A percentile compares a stretch with the other conserved stretches of the same genome.
These are phyloP conservation scores for Phylloporus gajari DNA, from an alignment of 1,284 basidiomycete genomes.

Conservation along the genomic window DNA sequence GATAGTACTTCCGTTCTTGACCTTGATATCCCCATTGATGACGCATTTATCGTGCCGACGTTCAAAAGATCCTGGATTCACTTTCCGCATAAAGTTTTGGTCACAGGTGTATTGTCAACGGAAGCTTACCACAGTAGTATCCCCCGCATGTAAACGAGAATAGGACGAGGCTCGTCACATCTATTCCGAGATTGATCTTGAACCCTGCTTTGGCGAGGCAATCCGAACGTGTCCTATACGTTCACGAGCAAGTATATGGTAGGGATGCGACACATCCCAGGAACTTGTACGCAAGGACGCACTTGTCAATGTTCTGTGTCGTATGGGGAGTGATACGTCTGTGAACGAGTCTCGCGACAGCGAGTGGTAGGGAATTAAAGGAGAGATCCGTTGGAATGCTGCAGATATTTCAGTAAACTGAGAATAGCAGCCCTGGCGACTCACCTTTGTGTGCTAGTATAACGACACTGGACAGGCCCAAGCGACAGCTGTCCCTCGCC, in stretches of 20 bases:
- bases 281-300: slow-evolving; percentile 22
- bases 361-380: slow-evolving; percentile 28
- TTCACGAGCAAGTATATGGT: neutral
- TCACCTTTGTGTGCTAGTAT: no score
- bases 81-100: no score
- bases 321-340: slow-evolving; percentile 27
- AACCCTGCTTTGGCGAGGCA: slow-evolving; percentile 58
- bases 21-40: slow-evolving; percentile 55
- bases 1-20: slow-evolving; percentile 54
- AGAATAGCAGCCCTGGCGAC: no score
- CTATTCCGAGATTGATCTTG: slow-evolving; percentile 51
- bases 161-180: slow-evolving; percentile 50
- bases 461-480: no score
- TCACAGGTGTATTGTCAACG: neutral
- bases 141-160: slow-evolving; percentile 50
- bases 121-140: slow-evolving; percentile 52
- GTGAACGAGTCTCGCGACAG: slow-evolving; percentile 24
- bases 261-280: neutral
- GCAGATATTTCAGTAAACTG: no score
- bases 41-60: slow-evolving; percentile 52
- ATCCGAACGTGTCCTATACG: slow-evolving; percentile 47
- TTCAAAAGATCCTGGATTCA: neutral
- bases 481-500: no score
- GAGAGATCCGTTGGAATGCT: slow-evolving; percentile 38
- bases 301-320: slow-evolving; percentile 44